Evolutionary conservation across 2,329 filamentous ascomycete genomes (phyloP).

Genomic region (Onygena corvina): DNA sequence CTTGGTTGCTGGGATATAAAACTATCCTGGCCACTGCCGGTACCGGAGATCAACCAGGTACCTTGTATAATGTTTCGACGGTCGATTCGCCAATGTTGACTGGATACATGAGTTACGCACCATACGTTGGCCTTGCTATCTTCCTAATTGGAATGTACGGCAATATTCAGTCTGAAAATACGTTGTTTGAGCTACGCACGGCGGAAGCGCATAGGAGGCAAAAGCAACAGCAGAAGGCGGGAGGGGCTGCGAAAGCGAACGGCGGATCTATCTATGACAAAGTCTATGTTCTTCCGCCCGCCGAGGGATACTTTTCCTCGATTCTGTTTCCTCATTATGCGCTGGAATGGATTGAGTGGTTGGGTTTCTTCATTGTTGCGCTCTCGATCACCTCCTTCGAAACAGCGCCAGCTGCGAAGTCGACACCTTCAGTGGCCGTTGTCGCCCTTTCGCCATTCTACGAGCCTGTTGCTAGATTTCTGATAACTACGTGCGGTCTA

Average conservation of each 20-base stretch:
- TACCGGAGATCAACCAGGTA: slow-evolving; percentile 10
- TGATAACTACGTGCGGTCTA: slow-evolving; percentile 22
- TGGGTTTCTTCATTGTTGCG: slow-evolving; percentile 62
- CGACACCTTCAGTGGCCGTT: slow-evolving; percentile 15
- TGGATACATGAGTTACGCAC: slow-evolving; percentile 27
- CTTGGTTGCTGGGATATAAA: slow-evolving; percentile 73
- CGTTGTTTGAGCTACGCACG: slow-evolving; percentile 73
- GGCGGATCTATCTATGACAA: slow-evolving; percentile 47
- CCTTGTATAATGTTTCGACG: slow-evolving; percentile 38
- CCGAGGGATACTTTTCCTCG: slow-evolving; percentile 68
- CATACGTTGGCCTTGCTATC: slow-evolving; percentile 55
- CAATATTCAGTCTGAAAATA: slow-evolving; percentile 84
- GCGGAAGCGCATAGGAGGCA: slow-evolving; percentile 43
- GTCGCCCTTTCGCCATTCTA: slow-evolving; percentile 29
- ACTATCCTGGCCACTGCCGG: slow-evolving; percentile 25
- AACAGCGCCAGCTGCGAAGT: not conserved
- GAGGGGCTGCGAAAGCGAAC: slow-evolving; percentile 18
- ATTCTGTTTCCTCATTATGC: slow-evolving; percentile 88
- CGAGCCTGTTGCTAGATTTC: slow-evolving; percentile 21
- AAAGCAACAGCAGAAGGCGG: slow-evolving; percentile 42
- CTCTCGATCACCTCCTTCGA: slow-evolving; percentile 21
- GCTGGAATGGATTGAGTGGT: slow-evolving; percentile 96
- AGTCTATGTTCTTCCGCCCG: slow-evolving; percentile 72
- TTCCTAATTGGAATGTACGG: slow-evolving; percentile 65
- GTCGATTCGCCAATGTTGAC: slow-evolving; percentile 37